Percentiles rank a stretch among this genome's conserved stretches.
Conservation (phyloP, 257 asterid genomes). For the Solanum neorickii region DNA sequence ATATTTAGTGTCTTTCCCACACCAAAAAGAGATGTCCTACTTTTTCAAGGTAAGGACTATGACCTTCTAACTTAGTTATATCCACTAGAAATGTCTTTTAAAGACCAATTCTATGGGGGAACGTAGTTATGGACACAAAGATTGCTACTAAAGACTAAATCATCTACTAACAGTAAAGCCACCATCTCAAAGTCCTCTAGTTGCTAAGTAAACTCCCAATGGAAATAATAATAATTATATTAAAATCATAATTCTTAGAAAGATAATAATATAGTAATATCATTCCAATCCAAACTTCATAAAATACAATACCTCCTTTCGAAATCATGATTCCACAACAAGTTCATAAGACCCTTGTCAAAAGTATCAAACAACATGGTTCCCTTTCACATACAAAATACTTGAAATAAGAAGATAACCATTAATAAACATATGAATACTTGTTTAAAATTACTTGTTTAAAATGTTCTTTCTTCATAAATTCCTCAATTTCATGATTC, state of each 20-base stretch:
- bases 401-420: background rate
- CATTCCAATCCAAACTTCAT: background rate
- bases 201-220: background rate
- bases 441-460: too few relatives aligned
- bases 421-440: background rate
- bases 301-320: background rate
- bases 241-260: background rate
- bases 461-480: background rate
- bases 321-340: background rate
- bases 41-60: background rate
- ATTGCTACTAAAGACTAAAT: background rate
- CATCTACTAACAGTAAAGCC: background rate
- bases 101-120: background rate
- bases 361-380: background rate
- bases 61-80: background rate
- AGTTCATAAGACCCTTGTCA: background rate
- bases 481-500: background rate
- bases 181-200: background rate
- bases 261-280: too few relatives aligned
- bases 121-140: background rate
- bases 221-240: too few relatives aligned
- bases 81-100: background rate
- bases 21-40: background rate
- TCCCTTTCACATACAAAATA: background rate
- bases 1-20: background rate